These are phyloP conservation scores for Rhizopogon vulgaris DNA, from an alignment of 768 basidiomycete species.

Conservation along the genomic window DNA sequence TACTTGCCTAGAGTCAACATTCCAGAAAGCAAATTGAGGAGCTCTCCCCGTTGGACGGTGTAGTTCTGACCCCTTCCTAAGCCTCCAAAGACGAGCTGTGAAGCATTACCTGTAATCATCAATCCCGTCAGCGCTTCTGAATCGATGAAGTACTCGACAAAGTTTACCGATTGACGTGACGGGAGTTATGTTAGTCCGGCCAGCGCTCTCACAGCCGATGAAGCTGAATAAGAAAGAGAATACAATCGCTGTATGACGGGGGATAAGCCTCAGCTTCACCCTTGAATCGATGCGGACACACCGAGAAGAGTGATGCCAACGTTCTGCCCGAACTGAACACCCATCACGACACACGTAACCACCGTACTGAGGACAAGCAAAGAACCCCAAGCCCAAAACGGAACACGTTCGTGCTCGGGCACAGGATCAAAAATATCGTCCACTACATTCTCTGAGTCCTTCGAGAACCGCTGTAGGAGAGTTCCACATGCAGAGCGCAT, in stretches of 20 bases:
- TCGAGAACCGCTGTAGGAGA: neutral
- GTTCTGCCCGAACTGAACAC: constrained; percentile 47
- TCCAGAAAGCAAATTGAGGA: neutral
- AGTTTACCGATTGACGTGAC: constrained; percentile 39
- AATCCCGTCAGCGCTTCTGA: neutral
- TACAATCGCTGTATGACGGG: constrained; percentile 30
- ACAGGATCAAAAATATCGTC: constrained; percentile 44
- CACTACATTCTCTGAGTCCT: constrained; percentile 11
- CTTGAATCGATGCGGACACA: neutral
- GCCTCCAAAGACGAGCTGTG: constrained; percentile 59
- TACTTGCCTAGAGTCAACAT: constrained; percentile 1
- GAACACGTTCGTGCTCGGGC: constrained; percentile 47
- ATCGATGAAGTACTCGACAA: neutral
- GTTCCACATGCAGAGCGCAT: neutral
- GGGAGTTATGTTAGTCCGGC: constrained; percentile 55
- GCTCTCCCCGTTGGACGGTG: neutral
- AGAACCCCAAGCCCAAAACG: constrained; percentile 43
- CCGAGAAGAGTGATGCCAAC: constrained; percentile 19
- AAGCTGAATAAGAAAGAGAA: constrained; percentile 61
- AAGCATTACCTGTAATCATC: constrained; percentile 26
- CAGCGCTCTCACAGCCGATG: constrained; percentile 53
- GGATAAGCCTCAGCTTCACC: neutral
- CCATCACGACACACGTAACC: constrained; percentile 45
- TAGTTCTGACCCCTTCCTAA: constrained; percentile 40
- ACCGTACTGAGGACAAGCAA: constrained; percentile 41